These are phyloP conservation scores for Gentiana macrophylla DNA, from an alignment of 257 asterid genomes.

Conservation along the genomic window DNA sequence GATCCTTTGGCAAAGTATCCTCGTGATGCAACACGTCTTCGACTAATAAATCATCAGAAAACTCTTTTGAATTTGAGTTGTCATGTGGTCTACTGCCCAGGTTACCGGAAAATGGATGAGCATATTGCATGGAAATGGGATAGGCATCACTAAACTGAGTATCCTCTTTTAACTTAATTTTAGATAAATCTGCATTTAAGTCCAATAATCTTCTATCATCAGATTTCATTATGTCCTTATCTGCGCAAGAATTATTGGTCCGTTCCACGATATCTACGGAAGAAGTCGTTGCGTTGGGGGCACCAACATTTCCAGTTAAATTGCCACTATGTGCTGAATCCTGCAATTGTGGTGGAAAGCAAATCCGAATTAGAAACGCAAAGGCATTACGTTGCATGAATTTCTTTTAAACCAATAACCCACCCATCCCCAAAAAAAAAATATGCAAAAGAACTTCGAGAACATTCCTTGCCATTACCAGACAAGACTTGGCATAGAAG, in stretches of 20 bases:
- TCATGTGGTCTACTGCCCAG: constrained; percentile 16
- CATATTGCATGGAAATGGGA: constrained; percentile 14
- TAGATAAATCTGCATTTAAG: constrained; percentile 28
- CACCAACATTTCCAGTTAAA: constrained; percentile 25
- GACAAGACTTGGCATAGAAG: no score
- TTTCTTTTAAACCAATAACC: not conserved
- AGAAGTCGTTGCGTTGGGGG: constrained; percentile 41
- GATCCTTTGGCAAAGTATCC: constrained; percentile 31
- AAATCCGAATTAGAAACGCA: constrained; percentile 5
- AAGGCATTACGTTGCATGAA: constrained; percentile 4
- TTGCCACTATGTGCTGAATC: constrained; percentile 10
- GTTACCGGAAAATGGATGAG: constrained; percentile 27
- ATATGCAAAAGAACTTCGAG: no score
- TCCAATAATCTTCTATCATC: constrained; percentile 25
- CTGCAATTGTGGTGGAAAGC: constrained; percentile 10
- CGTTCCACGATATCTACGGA: constrained; percentile 89
- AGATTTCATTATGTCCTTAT: constrained; percentile 35
- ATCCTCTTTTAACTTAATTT: constrained; percentile 20
- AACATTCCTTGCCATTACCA: no score
- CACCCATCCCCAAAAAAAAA: no score
- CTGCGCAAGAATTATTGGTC: constrained; percentile 36
- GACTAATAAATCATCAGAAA: constrained; percentile 31
- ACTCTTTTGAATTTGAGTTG: constrained; percentile 20
- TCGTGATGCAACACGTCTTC: constrained; percentile 29
- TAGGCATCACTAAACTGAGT: constrained; percentile 16